Conservation (phyloP, 768 basidiomycete species). For the Asterophora parasitica region DNA sequence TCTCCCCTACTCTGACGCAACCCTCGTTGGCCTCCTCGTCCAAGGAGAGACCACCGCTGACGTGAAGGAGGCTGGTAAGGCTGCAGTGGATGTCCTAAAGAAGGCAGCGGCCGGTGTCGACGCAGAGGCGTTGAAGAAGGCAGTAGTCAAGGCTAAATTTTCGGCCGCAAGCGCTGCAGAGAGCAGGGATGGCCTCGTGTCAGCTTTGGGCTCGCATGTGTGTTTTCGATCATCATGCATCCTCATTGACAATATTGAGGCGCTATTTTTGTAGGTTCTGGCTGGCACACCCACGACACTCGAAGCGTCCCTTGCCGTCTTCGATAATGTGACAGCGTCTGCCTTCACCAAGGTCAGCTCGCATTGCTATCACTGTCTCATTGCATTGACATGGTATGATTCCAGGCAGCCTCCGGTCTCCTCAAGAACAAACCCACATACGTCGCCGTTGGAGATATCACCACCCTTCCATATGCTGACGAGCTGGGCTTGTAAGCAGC, state of each 20-base stretch:
- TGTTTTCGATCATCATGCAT: neutral
- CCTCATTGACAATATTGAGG: neutral
- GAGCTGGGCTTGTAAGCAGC: constrained; percentile 63
- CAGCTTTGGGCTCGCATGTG: constrained; percentile 63
- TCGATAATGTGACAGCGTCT: constrained; percentile 65
- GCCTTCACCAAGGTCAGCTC: constrained; percentile 65
- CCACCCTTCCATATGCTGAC: constrained; percentile 75
- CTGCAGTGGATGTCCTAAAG: constrained; percentile 65
- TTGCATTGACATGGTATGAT: constrained; percentile 3
- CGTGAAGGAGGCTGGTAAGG: constrained; percentile 64
- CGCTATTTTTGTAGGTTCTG: constrained; percentile 46
- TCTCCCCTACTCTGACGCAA: constrained; percentile 88
- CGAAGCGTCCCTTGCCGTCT: constrained; percentile 56
- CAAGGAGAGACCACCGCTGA: constrained; percentile 59
- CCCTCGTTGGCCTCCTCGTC: constrained; percentile 79
- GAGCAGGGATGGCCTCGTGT: constrained; percentile 59
- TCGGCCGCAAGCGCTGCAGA: constrained; percentile 68
- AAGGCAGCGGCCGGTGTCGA: constrained; percentile 55
- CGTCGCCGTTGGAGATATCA: constrained; percentile 79
- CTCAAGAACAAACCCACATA: constrained; percentile 78
- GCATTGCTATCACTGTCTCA: neutral
- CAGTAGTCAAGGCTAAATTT: constrained; percentile 88
- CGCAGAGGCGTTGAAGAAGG: constrained; percentile 70
- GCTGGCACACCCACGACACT: constrained; percentile 47
- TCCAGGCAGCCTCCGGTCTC: constrained; percentile 60